Conservation (phyloP, 352 stramenopile species). For the Globisporangium nunn region DNA sequence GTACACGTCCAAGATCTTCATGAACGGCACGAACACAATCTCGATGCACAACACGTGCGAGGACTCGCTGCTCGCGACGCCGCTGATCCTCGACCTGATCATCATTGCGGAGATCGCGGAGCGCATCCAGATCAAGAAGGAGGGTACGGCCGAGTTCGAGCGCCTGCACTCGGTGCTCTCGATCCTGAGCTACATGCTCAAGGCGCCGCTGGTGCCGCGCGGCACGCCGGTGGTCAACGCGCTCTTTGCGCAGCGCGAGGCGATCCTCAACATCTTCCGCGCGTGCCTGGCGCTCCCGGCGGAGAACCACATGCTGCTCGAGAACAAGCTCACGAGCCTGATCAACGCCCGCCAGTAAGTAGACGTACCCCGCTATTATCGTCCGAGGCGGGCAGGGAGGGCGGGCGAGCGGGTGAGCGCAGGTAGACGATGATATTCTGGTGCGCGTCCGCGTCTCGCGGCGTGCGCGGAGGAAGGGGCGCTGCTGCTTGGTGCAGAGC, state of each 20-base stretch:
- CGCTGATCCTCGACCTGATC: slow-evolving; percentile 98
- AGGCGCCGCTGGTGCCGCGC: slow-evolving; percentile 96
- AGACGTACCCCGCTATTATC: background rate
- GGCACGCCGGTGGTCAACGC: slow-evolving; percentile 98
- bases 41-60: slow-evolving; percentile 99
- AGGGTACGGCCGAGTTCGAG: slow-evolving; percentile 87
- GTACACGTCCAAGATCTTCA: slow-evolving; percentile 99
- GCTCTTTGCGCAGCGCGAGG: slow-evolving; percentile 96
- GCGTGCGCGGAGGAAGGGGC: too few species aligned
- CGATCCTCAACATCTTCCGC: slow-evolving; percentile 97
- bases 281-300: slow-evolving; percentile 95
- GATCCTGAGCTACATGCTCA: slow-evolving; percentile 98
- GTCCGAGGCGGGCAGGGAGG: background rate
- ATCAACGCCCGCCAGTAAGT: slow-evolving; percentile 62
- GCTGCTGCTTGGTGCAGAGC: too few species aligned
- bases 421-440: background rate
- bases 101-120: slow-evolving; percentile 97
- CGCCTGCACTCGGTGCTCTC: slow-evolving; percentile 96
- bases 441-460: background rate
- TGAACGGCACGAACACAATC: slow-evolving; percentile 99
- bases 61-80: slow-evolving; percentile 96
- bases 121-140: slow-evolving; percentile 94
- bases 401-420: too few species aligned
- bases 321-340: slow-evolving; percentile 90
- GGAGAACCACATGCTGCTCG: slow-evolving; percentile 98